Evolutionary conservation across 768 basidiomycete species (phyloP).

Genomic region (Collybiopsis luxurians): DNA sequence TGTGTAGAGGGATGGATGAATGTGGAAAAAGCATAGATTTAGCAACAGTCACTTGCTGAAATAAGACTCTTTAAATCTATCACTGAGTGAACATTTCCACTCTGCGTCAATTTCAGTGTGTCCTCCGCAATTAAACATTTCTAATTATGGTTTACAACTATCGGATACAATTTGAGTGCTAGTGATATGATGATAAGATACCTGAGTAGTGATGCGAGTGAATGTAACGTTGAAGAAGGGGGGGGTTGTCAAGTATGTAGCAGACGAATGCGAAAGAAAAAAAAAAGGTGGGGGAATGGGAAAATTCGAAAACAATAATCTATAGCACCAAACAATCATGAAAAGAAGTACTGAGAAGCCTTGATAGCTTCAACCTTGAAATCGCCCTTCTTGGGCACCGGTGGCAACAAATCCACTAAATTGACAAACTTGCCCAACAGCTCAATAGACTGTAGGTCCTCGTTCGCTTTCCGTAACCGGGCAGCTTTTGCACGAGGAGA

Average conservation of each 20-base stretch:
- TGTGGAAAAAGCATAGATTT: background rate
- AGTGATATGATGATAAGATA: constrained; percentile 6
- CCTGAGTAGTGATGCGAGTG: background rate
- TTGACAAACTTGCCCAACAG: constrained; percentile 66
- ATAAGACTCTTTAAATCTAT: too few relatives aligned
- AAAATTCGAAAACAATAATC: background rate
- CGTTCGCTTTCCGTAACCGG: constrained; percentile 20
- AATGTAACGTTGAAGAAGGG: background rate
- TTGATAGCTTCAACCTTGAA: constrained; percentile 86
- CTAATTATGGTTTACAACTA: background rate
- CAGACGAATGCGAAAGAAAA: background rate
- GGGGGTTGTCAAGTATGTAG: too few relatives aligned
- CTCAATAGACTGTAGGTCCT: constrained; percentile 20
- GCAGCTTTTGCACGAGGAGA: constrained; percentile 11
- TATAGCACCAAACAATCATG: constrained; percentile 38
- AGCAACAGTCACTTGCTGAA: background rate
- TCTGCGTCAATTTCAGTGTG: background rate
- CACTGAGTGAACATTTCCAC: background rate
- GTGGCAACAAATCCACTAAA: constrained; percentile 73
- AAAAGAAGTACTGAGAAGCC: constrained; percentile 90
- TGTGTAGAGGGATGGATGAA: background rate
- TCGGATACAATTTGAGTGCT: background rate
- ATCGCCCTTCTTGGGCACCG: constrained; percentile 77
- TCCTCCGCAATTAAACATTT: too few relatives aligned
- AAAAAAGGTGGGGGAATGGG: background rate